Evolutionary conservation across 75 land plant species (phyloP).

Genomic region (Selaginella tamariscina): DNA sequence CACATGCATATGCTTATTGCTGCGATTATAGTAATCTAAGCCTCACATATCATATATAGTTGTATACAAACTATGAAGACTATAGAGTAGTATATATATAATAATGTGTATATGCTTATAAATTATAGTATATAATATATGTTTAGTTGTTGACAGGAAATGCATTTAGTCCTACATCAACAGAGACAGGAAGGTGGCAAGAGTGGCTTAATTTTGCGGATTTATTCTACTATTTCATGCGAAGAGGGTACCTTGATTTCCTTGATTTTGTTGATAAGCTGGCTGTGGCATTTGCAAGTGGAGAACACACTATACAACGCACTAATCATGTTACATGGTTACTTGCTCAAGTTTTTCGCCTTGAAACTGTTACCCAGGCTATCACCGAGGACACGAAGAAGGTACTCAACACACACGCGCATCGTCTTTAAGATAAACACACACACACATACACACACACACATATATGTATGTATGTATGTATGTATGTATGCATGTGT

Average conservation of each 20-base stretch:
- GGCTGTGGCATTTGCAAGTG: slow-evolving; percentile 40
- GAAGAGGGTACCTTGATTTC: slow-evolving; percentile 87
- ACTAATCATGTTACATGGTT: slow-evolving; percentile 98
- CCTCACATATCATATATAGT: too few relatives aligned
- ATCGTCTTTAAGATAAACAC: too few relatives aligned
- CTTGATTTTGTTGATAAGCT: slow-evolving; percentile 90
- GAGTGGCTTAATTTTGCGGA: slow-evolving; percentile 93
- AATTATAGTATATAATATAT: neutral
- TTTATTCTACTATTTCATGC: slow-evolving; percentile 79
- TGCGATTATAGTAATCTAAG: too few relatives aligned
- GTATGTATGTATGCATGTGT: too few relatives aligned
- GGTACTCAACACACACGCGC: too few relatives aligned
- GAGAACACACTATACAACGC: slow-evolving; percentile 44
- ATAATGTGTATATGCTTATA: too few relatives aligned
- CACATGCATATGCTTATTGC: too few relatives aligned
- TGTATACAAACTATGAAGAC: too few relatives aligned
- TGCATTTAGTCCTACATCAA: slow-evolving; percentile 9
- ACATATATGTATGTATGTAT: too few relatives aligned
- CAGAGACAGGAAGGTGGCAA: slow-evolving; percentile 72
- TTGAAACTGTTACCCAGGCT: slow-evolving; percentile 69
- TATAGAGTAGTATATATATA: too few relatives aligned
- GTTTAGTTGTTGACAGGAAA: slow-evolving; percentile 14
- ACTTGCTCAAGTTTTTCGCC: slow-evolving; percentile 78
- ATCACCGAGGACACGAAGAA: slow-evolving; percentile 55
- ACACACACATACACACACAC: too few relatives aligned